Conservation (phyloP, 768 basidiomycete genomes). For the Podaxis pistillaris region DNA sequence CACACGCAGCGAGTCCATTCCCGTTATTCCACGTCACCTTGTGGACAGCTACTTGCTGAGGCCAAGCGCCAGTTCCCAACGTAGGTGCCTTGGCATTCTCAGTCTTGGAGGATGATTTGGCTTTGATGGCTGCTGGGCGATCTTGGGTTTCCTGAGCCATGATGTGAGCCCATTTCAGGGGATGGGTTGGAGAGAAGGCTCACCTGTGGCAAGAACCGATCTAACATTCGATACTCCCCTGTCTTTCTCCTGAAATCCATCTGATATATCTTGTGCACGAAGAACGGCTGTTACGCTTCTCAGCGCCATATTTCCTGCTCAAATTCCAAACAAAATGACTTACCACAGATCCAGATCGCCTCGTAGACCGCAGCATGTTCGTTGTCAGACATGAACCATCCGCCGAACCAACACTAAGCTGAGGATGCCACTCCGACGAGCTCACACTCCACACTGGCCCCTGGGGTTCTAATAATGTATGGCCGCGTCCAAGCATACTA, state of each 20-base stretch:
- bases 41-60: slow-evolving; percentile 73
- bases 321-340: slow-evolving; percentile 23
- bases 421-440: slow-evolving; percentile 85
- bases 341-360: slow-evolving; percentile 72
- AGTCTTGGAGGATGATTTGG: slow-evolving; percentile 27
- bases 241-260: slow-evolving; percentile 82
- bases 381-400: slow-evolving; percentile 83
- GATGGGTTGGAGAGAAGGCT: neutral
- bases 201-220: slow-evolving; percentile 78
- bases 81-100: slow-evolving; percentile 16
- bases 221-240: slow-evolving; percentile 84
- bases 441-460: slow-evolving; percentile 82
- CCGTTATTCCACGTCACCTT: slow-evolving; percentile 80
- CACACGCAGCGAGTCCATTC: slow-evolving; percentile 59
- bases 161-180: neutral
- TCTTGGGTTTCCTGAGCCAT: slow-evolving; percentile 49
- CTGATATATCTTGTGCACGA: slow-evolving; percentile 78
- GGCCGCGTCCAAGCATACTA: slow-evolving; percentile 70
- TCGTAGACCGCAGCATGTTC: slow-evolving; percentile 63
- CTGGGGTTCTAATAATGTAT: slow-evolving; percentile 67
- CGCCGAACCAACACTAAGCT: slow-evolving; percentile 76
- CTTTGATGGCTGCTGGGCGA: slow-evolving; percentile 35
- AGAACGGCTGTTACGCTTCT: slow-evolving; percentile 55
- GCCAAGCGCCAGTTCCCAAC: slow-evolving; percentile 69
- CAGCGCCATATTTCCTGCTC: neutral